phyloP scores from a whole-genome alignment of 169 alveolate genomes.

The Plasmodium malariae region DNA sequence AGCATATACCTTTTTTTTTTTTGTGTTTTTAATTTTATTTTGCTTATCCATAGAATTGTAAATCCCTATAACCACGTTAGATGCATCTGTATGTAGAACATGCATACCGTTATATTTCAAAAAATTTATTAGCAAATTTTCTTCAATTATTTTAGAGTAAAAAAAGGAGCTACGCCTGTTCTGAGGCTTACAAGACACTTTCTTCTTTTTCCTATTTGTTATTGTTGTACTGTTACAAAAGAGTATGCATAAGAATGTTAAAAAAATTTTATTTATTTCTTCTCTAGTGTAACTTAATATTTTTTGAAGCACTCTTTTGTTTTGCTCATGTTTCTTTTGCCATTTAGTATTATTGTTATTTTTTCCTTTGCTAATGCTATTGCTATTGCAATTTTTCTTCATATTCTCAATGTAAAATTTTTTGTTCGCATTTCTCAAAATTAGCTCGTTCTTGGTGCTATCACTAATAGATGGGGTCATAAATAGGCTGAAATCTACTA shows the following conservation, averaged over 20 bases:
- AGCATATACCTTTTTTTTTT: neutral
- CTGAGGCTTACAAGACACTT: neutral
- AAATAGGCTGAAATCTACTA: neutral
- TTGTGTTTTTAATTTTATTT: neutral
- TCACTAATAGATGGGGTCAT: neutral
- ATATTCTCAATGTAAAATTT: no score
- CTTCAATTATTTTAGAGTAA: conserved; percentile 19
- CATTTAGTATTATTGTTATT: neutral
- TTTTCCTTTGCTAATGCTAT: neutral
- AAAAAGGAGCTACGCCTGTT: conserved; percentile 2
- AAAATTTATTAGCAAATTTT: conserved; percentile 9
- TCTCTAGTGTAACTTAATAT: conserved; percentile 9
- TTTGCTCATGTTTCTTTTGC: neutral
- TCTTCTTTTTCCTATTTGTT: neutral
- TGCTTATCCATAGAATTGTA: neutral
- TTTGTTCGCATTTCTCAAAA: neutral
- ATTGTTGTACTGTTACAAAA: conserved; percentile 25
- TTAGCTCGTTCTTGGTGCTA: neutral
- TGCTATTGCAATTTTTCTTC: no score
- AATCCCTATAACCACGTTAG: conserved; percentile 4
- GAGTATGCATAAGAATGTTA: conserved; percentile 42
- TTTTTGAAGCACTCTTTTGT: conserved; percentile 1
- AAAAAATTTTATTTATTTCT: conserved; percentile 28
- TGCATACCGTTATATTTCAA: conserved; percentile 23
- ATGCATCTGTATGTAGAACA: neutral